A percentile compares a stretch with the other conserved stretches of the same genome.
These are phyloP conservation scores for Gentiana dahurica DNA, from an alignment of 257 asterid genomes.

Conservation along the genomic window DNA sequence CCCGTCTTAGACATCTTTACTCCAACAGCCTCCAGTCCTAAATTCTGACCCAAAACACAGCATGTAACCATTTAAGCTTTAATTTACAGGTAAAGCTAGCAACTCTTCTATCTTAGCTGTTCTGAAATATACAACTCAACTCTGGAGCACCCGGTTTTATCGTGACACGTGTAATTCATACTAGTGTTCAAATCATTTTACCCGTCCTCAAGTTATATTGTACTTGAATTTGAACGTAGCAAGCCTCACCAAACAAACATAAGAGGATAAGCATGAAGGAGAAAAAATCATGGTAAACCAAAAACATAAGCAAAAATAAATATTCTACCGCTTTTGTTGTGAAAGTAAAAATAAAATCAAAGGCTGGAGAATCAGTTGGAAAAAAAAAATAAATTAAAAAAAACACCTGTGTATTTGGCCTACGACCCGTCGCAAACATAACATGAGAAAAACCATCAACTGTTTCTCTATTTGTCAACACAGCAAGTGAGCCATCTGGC, in stretches of 20 bases:
- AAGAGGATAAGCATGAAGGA: background rate
- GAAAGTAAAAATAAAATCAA: background rate
- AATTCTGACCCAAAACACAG: constrained; percentile 45
- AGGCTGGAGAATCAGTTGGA: background rate
- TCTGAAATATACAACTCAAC: no score
- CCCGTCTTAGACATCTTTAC: constrained; percentile 73
- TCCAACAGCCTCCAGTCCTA: constrained; percentile 78
- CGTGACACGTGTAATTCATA: background rate
- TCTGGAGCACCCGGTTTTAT: background rate
- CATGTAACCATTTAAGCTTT: constrained; percentile 2
- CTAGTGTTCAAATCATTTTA: background rate
- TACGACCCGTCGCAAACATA: constrained; percentile 96
- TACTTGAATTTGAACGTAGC: no score
- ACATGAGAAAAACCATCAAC: constrained; percentile 81
- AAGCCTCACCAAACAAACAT: background rate
- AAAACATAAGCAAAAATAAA: background rate
- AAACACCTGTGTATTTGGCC: constrained; percentile 71
- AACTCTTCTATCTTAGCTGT: no score
- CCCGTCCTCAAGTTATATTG: background rate
- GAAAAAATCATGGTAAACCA: background rate
- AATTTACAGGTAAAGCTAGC: no score
- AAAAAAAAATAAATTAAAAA: background rate
- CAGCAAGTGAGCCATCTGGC: constrained; percentile 64
- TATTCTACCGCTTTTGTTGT: no score
- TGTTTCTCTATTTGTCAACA: constrained; percentile 85